Base-by-base conservation (phyloP, 2,329 filamentous ascomycete species). In the Endothia cerciana region DNA sequence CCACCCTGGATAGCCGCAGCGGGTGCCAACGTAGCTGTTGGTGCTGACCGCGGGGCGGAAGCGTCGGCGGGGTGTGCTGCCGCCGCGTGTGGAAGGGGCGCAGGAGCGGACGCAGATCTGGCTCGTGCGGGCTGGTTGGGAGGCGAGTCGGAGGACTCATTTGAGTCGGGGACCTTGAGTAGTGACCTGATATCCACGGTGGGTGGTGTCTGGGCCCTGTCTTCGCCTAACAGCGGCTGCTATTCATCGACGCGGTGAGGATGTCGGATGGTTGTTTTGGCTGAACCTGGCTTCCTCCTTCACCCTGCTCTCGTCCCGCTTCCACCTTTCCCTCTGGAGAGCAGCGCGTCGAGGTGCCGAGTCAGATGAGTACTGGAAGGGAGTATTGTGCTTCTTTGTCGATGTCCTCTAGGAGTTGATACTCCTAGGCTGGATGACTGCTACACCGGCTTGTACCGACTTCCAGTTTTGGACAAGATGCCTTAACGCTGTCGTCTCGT, bases 131-230 rank as follows among this genome's bases (percentile, higher is more conserved):
- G 74, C 65, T 77, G 76, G 64, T 76, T 77, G 69, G 78, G 73
- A 70, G 78, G 78, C 73, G 83, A 81, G 69, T 79, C 78, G 72
- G 83, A 83, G 78, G 89, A 89, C 85, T 91, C 89, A 85, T 88
- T 82, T 80, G 90, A 89, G 85, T 88, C 88, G 76, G 88, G 82
- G 76, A 85, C 86, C 85, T 94, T 92, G 80, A 97, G 87, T 72
- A 97, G 87, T 72, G 91, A 89, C 80, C 91, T 88, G 91, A 97
- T 96, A 94, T 97, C 93, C 93, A 97, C 90, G 87, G 85, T 94
- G 88, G 36, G 83, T 87, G 86, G 84, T 84, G 72, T 75, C 75
- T 62, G 77, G 70, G 72, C 71, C 63, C 72, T 75, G 74, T 65
- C 51, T 68, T 68, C 73, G 77, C 75, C 77, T 73, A 72, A 62